Base-by-base conservation (phyloP, 2,329 filamentous ascomycete species). In the Aphanoascus verrucosus region DNA sequence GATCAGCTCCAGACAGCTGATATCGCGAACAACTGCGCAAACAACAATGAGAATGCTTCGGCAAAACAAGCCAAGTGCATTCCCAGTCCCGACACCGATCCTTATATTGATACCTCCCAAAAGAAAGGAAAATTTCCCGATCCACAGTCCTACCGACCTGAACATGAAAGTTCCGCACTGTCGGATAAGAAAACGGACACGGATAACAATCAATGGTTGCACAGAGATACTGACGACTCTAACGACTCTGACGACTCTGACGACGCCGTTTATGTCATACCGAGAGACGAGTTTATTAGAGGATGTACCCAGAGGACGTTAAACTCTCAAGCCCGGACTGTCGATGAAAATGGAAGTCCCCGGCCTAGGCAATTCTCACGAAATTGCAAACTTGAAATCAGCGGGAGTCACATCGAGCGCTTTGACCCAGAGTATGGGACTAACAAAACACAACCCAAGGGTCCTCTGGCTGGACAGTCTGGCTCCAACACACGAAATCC, bases 331-430 rank as follows among this genome's bases (percentile, higher is more conserved):
- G 47, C 17, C 31, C 52, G 53, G 38, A 64, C 65, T 15, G 67
- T 71, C 8, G 68, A 70, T 53, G 57, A 58, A 8, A 68, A 70
- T 56, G 68, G 68, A 35, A 71, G 68, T 51, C 68, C 68, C 35
- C 61, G 61, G 42, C 61, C 57, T 12, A 31, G 38, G 17, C 32
- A 41, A 32, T 46, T 41, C 17, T 15, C 20, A 5, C 31, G 20
- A 6, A 23, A n/a, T 17, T 41, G n/a, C 12, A 37, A 28, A 28
- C 23, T 28, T 28, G 23, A n/a, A 37, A n/a, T 52, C 12, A 20
- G n/a, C 14, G 14, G 43, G 2, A 35, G 12, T n/a, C 28, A 32
- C 6, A 3, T 32, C 19, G 34, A 41, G 32, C 20, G 8, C 19
- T 4, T 28, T 14, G n/a, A 43, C 1, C 20, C 3, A 34, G 8